Evolutionary conservation across 75 land plant genomes (phyloP).

Genomic region (Larix kaempferi): DNA sequence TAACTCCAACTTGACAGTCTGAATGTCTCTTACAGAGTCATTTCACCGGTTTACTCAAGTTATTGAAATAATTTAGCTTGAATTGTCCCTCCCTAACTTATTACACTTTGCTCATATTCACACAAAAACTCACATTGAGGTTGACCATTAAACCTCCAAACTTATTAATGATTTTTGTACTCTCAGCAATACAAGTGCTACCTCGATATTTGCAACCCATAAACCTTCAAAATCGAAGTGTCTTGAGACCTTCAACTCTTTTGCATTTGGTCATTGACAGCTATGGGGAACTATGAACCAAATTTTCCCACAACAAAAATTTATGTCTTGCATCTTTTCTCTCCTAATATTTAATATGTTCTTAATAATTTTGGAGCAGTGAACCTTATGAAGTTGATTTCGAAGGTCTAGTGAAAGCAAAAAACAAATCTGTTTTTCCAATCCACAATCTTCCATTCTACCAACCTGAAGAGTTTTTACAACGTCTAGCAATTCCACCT

Average conservation of each 20-base stretch:
- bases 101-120: too few species aligned
- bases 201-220: too few species aligned
- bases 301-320: not conserved
- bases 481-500: not conserved
- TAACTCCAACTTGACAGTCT: too few species aligned
- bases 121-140: too few species aligned
- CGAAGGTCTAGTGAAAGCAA: not conserved
- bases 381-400: not conserved
- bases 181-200: too few species aligned
- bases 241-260: not conserved
- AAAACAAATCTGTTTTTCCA: not conserved
- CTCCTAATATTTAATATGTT: conserved; percentile 1
- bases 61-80: too few species aligned
- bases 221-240: too few species aligned
- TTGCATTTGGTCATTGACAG: not conserved
- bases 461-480: not conserved
- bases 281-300: not conserved
- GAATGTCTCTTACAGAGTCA: too few species aligned
- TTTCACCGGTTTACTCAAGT: too few species aligned
- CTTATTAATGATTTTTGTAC: too few species aligned
- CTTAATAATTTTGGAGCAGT: not conserved
- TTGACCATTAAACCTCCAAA: too few species aligned
- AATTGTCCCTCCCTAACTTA: too few species aligned
- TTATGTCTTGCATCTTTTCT: not conserved
- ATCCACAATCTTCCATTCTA: not conserved